Evolutionary conservation across 306 rosid genomes (phyloP).

Genomic region (Rubus idaeus): DNA sequence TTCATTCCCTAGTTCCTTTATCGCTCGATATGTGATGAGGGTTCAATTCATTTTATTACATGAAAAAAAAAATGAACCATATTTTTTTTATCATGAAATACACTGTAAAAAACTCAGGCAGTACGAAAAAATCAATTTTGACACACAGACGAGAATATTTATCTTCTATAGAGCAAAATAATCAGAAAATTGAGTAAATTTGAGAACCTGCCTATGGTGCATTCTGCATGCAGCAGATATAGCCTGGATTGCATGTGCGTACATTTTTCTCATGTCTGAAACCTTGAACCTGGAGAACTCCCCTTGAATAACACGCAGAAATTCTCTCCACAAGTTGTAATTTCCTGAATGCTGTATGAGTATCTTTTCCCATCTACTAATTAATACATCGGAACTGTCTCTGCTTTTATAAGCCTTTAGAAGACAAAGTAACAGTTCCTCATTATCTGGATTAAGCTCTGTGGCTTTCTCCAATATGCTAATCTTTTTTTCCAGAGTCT

Average conservation of each 20-base stretch:
- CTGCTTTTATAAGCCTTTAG: conserved; percentile 75
- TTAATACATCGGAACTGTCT: conserved; percentile 72
- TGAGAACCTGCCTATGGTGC: conserved; percentile 98
- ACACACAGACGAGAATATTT: background rate
- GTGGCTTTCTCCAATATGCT: conserved; percentile 93
- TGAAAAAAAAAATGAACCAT: background rate
- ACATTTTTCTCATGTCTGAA: conserved; percentile 85
- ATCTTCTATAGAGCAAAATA: background rate
- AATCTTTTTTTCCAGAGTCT: conserved; percentile 86
- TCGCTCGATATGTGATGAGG: background rate
- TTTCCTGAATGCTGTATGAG: conserved; percentile 71
- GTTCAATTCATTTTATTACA: background rate
- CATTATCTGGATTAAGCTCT: conserved; percentile 83
- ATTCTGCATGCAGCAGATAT: conserved; percentile 77
- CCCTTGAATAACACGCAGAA: conserved; percentile 77
- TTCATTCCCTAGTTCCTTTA: background rate
- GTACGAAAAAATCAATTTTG: background rate
- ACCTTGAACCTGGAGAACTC: conserved; percentile 93
- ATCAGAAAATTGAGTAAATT: conserved; percentile 17
- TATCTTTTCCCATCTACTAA: conserved; percentile 87
- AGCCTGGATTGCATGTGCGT: conserved; percentile 87
- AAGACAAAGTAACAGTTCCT: conserved; percentile 75
- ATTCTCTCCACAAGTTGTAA: conserved; percentile 81
- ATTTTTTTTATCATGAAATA: background rate
- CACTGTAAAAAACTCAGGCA: background rate